Conservation (phyloP, 2,329 filamentous ascomycete species). For the Exserohilum rostratum region DNA sequence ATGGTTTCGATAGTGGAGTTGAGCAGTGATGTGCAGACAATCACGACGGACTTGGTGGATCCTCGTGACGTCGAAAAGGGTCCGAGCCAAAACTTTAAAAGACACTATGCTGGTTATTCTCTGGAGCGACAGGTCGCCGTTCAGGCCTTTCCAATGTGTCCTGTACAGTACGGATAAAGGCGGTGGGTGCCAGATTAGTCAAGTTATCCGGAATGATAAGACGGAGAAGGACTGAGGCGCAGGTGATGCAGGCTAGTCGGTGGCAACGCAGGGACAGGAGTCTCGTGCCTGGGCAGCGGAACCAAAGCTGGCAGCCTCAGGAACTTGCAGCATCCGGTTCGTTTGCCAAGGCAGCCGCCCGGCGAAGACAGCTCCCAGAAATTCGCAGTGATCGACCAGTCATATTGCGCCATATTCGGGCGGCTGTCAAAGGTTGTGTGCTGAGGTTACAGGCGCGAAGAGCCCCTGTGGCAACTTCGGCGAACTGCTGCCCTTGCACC, state of each 20-base stretch:
- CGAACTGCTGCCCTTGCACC: neutral
- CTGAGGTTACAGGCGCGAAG: neutral
- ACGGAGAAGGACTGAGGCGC: neutral
- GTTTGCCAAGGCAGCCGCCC: neutral
- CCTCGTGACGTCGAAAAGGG: neutral
- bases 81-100: slow-evolving; percentile 1
- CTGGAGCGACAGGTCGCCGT: neutral
- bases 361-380: neutral
- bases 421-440: neutral
- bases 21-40: neutral
- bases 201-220: neutral
- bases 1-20: slow-evolving; percentile 1
- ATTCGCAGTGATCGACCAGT: neutral
- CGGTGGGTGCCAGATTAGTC: neutral
- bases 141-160: neutral
- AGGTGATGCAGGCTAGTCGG: neutral
- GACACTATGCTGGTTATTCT: neutral
- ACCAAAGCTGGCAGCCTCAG: neutral
- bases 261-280: neutral
- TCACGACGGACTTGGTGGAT: slow-evolving; percentile 1
- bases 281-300: neutral
- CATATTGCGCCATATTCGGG: neutral
- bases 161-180: neutral
- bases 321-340: neutral
- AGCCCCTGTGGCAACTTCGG: neutral